Evolutionary conservation across 2,329 filamentous ascomycete genomes (phyloP), one percentile per base, ranked within the genome.

Genomic region (Alternaria triticina): DNA sequence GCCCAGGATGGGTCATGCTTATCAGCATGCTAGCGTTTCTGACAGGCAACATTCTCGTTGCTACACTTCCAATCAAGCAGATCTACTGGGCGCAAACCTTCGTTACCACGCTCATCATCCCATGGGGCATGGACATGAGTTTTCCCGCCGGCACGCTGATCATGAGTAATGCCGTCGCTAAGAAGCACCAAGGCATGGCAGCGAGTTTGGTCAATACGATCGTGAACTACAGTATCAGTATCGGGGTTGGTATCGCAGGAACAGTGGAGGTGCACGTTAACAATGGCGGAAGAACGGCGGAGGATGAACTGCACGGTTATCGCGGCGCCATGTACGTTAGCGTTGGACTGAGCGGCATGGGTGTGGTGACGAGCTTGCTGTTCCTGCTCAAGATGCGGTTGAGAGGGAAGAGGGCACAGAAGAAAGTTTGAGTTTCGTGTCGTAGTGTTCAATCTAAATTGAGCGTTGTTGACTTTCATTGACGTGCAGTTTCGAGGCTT

Each of bases 1-100:
- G 70, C 2, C 73, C 76, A 15, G 69, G 62, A 3, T 73, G 68
- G 65, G 72, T 79, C 1, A 79, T 80, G 76, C 25, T 75, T 9
- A 70, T 77, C 5, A 71, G 73, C 9, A 73, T 79, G 70, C 59
- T 66, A 4, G 71, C 69, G 5, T 80, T 79, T 59, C 63, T 70
- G 9, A 60, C 75, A 6, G 82, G 82, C 5, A 77, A 72, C 22
- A 75, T 81, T 8, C 65, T 84, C 11, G 65, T 80, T n/a, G 80
- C 80, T 13, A 82, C 81, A 1, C 70, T 78, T 20, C 82, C 82
- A 0, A 66, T 80, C 4, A 58, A 77, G 20, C 81, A 83, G 61
- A 77, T 69, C 7, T 84, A 84, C 68, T 84, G 82, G 82, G 77
- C 75, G 3, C 79, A 79, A 15, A 54, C 75, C 9, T 81, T 82